Percentiles rank a stretch among this genome's conserved stretches.
These are phyloP conservation scores for Pezicula rhizophila DNA, from an alignment of 2,329 filamentous ascomycete genomes.

Conservation along the genomic window DNA sequence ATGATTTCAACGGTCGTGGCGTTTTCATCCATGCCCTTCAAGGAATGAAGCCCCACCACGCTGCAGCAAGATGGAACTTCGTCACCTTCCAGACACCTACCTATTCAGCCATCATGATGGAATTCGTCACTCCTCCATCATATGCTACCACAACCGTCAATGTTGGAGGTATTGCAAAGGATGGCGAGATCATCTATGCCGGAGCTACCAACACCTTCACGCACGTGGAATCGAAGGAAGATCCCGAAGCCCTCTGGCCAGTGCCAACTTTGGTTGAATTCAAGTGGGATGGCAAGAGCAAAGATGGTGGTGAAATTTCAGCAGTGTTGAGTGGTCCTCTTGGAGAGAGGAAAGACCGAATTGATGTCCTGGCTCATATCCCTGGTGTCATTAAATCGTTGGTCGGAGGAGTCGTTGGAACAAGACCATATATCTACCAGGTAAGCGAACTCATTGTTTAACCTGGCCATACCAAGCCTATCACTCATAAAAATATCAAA, in stretches of 20 bases:
- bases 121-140: slow-evolving; percentile 88
- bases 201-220: slow-evolving; percentile 58
- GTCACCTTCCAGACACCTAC: slow-evolving; percentile 81
- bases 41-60: slow-evolving; percentile 98
- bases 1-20: slow-evolving; percentile 76
- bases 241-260: slow-evolving; percentile 80
- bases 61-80: slow-evolving; percentile 90
- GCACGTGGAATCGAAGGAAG: slow-evolving; percentile 65
- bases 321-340: slow-evolving; percentile 65
- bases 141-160: slow-evolving; percentile 82
- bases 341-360: slow-evolving; percentile 66
- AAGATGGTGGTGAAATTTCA: slow-evolving; percentile 64
- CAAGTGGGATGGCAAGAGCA: slow-evolving; percentile 70
- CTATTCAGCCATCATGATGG: slow-evolving; percentile 89
- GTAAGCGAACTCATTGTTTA: slow-evolving; percentile 39
- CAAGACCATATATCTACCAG: slow-evolving; percentile 97
- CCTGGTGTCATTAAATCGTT: slow-evolving; percentile 94
- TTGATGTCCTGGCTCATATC: slow-evolving; percentile 96
- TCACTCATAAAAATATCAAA: neutral
- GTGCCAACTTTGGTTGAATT: slow-evolving; percentile 73
- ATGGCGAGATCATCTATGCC: slow-evolving; percentile 72
- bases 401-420: slow-evolving; percentile 80
- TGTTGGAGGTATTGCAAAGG: slow-evolving; percentile 75
- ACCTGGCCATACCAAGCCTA: neutral
- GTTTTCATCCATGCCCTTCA: slow-evolving; percentile 82